Evolutionary conservation across 805 yeast genomes (phyloP).

Genomic region (Blastobotrys mokoenaii): DNA sequence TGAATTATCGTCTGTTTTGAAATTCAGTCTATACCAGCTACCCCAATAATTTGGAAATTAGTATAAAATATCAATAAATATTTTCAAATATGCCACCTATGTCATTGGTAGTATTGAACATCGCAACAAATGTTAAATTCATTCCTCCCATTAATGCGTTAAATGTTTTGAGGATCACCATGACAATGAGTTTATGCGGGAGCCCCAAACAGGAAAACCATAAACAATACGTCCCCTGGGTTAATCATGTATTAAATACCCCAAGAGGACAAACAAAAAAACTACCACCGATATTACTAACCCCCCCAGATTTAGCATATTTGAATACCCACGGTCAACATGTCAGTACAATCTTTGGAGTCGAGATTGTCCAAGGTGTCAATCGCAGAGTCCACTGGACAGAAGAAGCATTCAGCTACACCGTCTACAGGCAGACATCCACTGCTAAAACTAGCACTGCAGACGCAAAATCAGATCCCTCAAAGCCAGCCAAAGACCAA

Average conservation of each 20-base stretch:
- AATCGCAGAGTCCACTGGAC: slow-evolving; percentile 11
- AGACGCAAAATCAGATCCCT: slow-evolving; percentile 15
- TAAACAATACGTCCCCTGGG: slow-evolving; percentile 1
- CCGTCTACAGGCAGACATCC: slow-evolving; percentile 14
- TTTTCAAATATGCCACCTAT: too few relatives aligned
- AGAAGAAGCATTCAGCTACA: background rate
- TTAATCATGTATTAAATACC: background rate
- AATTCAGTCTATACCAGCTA: too few relatives aligned
- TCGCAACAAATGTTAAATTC: too few relatives aligned
- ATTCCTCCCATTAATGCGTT: too few relatives aligned
- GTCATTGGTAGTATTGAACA: too few relatives aligned
- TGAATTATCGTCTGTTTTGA: too few relatives aligned
- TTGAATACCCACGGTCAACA: background rate
- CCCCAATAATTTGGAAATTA: too few relatives aligned
- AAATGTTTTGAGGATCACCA: too few relatives aligned
- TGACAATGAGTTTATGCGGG: background rate
- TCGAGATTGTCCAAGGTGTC: slow-evolving; percentile 16
- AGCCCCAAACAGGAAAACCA: background rate
- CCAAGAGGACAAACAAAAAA: background rate
- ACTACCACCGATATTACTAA: background rate
- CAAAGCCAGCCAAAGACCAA: slow-evolving; percentile 6
- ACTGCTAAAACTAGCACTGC: slow-evolving; percentile 17
- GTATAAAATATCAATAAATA: too few relatives aligned
- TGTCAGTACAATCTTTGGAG: slow-evolving; percentile 17
- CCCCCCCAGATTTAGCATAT: slow-evolving; percentile 1